These are phyloP conservation scores for Sclerospora graminicola DNA, from an alignment of 352 stramenopile species.

Conservation along the genomic window DNA sequence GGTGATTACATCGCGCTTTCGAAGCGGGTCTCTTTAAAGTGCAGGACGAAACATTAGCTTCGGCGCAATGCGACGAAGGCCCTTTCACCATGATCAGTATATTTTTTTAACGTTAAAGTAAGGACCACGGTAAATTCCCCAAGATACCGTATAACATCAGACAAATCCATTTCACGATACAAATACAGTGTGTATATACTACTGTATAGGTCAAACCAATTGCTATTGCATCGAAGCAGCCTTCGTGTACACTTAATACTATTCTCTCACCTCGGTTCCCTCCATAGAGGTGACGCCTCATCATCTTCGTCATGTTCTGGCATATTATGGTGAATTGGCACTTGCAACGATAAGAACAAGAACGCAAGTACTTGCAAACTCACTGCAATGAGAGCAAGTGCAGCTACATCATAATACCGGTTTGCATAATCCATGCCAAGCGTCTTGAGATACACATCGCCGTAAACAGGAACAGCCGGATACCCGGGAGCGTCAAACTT, in stretches of 20 bases:
- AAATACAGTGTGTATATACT: too few species aligned
- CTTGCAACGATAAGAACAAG: conserved; percentile 54
- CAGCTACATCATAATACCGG: conserved; percentile 54
- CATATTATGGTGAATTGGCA: conserved; percentile 40
- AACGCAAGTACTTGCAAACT: conserved; percentile 51
- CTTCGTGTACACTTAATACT: neutral
- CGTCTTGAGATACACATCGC: conserved; percentile 77
- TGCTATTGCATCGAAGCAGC: too few species aligned
- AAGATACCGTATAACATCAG: too few species aligned
- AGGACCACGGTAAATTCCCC: too few species aligned
- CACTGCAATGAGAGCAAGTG: conserved; percentile 39
- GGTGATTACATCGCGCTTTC: too few species aligned
- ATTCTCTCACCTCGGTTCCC: conserved; percentile 7
- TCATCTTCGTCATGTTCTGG: conserved; percentile 9
- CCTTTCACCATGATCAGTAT: too few species aligned
- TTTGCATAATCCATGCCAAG: conserved; percentile 75
- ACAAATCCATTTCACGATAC: too few species aligned
- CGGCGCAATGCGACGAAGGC: too few species aligned
- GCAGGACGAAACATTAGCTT: too few species aligned
- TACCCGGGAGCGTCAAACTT: conserved; percentile 74
- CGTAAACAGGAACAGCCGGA: conserved; percentile 62
- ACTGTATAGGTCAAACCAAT: too few species aligned
- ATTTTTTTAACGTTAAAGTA: too few species aligned
- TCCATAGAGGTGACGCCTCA: neutral
- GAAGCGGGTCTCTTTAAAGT: too few species aligned